Evolutionary conservation across 2,329 filamentous ascomycete species (phyloP), one percentile per base, ranked within the genome.

Genomic region (Orbilia blumenaviensis): DNA sequence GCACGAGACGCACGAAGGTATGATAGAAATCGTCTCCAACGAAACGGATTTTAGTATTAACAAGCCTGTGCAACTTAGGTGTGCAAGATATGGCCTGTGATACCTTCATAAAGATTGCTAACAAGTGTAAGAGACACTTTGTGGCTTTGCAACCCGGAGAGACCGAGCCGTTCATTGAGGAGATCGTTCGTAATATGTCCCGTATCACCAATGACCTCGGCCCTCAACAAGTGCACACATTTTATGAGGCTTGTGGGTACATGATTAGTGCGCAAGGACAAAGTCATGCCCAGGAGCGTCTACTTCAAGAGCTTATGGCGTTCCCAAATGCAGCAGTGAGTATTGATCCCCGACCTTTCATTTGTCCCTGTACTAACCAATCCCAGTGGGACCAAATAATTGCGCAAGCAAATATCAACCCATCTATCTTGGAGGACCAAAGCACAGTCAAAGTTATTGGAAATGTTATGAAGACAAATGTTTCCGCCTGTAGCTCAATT

Each of bases 391-490:
- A 97, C 82, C 89, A 91, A 81, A 97, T 99, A 81, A 99, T 99
- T 82, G 89, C 89, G 80, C 89, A 91, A 81, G 95, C 95, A 23
- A 95, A 92, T 66, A 87, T 91, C 77, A 90, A 97, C 82, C 93
- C 95, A 0, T 87, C 89, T 21, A 93, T 95, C 79, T 87, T 99
- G 10, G 93, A 98, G 83, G 93, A 98, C 81, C 86, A 90, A 9
- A 94, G 99, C 80, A 96, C 94, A 0, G 98, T 99, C 85, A 99
- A 99, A 86, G 90, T 99, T 79, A 94, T 99, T 78, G 95, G 95
- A 79, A 99, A 99, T 84, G 97, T 99, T 82, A 99, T 99, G 95
- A 99, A 99, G 88, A 99, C 95, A 0, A 99, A 99, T 81, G 95
- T 99, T 3, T 94, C 96, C n/a, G 95, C 95, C 36, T 99, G 95